Conservation (phyloP, 1,139 yeast genomes). For the Magnusiomyces suaveolens region DNA sequence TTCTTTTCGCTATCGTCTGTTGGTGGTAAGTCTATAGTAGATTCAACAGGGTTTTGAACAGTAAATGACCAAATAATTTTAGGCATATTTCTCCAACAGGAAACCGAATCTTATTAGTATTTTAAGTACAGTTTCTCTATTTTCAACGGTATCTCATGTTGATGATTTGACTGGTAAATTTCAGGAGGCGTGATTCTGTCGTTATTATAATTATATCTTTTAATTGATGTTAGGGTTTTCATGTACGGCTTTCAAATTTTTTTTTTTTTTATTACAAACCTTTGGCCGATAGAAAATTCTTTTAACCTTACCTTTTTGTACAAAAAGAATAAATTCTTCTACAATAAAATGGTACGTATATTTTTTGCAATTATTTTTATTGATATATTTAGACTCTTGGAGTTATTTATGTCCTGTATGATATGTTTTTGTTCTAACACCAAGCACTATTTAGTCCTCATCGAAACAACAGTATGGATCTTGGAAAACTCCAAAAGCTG, state of each 20-base stretch:
- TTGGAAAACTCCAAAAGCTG: constrained; percentile 88
- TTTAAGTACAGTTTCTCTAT: too few relatives aligned
- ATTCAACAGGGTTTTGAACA: background rate
- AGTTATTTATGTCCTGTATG: too few relatives aligned
- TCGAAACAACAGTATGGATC: constrained; percentile 31
- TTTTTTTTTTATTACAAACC: constrained; percentile 4
- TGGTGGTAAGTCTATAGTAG: background rate
- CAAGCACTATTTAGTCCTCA: background rate
- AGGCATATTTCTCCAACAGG: background rate
- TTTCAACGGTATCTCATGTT: too few relatives aligned
- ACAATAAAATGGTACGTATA: background rate
- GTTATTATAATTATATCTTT: too few relatives aligned
- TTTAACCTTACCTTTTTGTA: background rate
- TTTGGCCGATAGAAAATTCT: background rate
- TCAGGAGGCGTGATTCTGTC: too few relatives aligned
- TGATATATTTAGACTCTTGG: background rate
- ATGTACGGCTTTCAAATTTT: background rate
- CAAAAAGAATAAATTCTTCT: background rate
- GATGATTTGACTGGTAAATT: too few relatives aligned
- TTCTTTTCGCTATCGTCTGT: background rate
- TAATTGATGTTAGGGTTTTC: background rate
- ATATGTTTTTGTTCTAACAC: background rate
- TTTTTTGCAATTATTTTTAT: background rate
- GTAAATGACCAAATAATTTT: constrained; percentile 3
- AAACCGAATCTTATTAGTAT: too few relatives aligned